Base-by-base conservation (phyloP, 306 rosid species). In the Benincasa hispida region DNA sequence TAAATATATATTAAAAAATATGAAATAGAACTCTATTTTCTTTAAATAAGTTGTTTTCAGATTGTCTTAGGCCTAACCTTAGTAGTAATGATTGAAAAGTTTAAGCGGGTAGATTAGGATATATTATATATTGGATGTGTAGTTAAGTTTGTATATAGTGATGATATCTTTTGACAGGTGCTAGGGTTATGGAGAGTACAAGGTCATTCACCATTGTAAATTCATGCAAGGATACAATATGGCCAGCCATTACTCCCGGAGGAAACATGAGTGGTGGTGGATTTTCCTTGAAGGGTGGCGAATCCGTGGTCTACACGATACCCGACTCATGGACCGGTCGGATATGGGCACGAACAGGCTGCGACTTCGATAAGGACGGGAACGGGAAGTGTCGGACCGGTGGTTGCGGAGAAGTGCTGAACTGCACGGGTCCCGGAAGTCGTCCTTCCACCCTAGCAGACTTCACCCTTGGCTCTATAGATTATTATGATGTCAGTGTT, bases 301-400 rank as follows among this genome's bases (percentile, higher is more conserved):
- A 67, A 27, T 67, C 74, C 5, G 2, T 34, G n/a, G 21, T 67
- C 54, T 67, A 67, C 74, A 67, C 74, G 10, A 45, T 45, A 3
- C 54, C 74, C 6, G 74, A 67, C 25, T 24, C 74, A 6, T 67
- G 74, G 74, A 14, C 60, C 6, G 96, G 96, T 12, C 80, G 91
- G 25, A 91, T 88, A 72, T 88, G 91, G 92, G 87, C 75, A 2
- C 59, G 89, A 70, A 90, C 91, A 0, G 89, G 93, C 54, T 91
- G 91, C 81, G 59, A 82, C 75, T 91, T 89, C 5, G 87, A 87
- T 84, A 80, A 74, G 53, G 75, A 78, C 14, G 91, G 93, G 12
- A 76, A 63, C 18, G 91, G 90, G 0, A 86, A 56, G 18, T 91
- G 93, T 79, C 83, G 74, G 73, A 91, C 91, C 3, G 96, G 96